Evolutionary conservation across 345 rosid species (phyloP), one percentile per base, ranked within the genome.

Genomic region (Schrenkiella parvula): DNA sequence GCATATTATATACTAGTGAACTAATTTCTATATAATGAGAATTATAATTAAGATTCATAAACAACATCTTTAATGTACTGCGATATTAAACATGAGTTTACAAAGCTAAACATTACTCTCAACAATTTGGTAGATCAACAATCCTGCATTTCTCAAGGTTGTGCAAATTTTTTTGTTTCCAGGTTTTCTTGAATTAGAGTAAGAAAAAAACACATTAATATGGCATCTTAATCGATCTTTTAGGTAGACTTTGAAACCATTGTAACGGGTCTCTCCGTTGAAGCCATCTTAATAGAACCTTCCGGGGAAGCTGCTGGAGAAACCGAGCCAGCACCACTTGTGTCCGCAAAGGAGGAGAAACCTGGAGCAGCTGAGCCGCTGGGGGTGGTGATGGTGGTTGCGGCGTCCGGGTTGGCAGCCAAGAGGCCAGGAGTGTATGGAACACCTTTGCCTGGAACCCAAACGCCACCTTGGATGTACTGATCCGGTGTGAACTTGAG

Each of bases 401-500:
- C 74, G 5, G 59, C 52, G 0, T 11, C 22, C 2, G 65, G 35
- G 29, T 46, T 28, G 0, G 52, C 69, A 34, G 38, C 64, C 64
- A 78, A 41, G 29, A 79, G 28, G 0, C 84, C 89, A 12, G 85
- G 19, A 4, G 66, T 31, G 50, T 85, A 91, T 0, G 96, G 95
- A 4, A 89, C 83, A 34, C 87, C 85, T 25, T 78, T 78, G 0
- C 61, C 71, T 3, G 70, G 82, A 34, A 93, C 72, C 99, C 97
- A 91, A 3, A 26, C 1, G 17, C 80, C 83, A 1, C 83, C 82
- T n/a, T 73, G 52, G 25, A 88, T 52, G 70, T 84, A 86, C 39
- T 57, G 74, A 6, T 55, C 80, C 0, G 90, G 82, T 0, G 89
- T 74, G 72, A 78, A 95, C 12, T 51, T 67, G 2, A 42, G 13